Evolutionary conservation across 1,284 basidiomycete species (phyloP), one percentile per base, ranked within the genome.

Genomic region (Butyriboletus appendiculatus): DNA sequence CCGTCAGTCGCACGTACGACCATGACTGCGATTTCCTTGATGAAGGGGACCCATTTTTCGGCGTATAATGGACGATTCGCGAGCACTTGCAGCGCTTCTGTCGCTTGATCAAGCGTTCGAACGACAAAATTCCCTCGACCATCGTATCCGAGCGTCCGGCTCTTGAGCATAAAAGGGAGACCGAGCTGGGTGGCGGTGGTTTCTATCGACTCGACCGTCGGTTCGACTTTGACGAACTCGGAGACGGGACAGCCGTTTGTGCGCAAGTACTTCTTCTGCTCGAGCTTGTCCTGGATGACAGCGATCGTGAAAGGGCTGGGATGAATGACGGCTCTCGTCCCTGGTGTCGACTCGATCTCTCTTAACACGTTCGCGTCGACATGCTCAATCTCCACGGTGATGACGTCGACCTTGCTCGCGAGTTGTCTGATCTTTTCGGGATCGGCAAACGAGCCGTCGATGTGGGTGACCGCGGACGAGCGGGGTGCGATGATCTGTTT

Each of bases 351-450:
- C 63, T 85, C 79, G 8, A 94, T 79, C 40, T 85, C 78, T 53
- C 88, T 85, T 8, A 99, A 79, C 1, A 94, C 84, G 24, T 76
- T 76, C 7, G 84, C 93, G 64, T 97, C 86, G 53, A 99, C 95
- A 67, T 99, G 96, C 75, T 99, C 96, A 45, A 99, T 99, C 76
- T 99, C 96, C 50, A 97, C 88, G 0, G 97, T 99, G 51, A 99
- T 76, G 38, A 99, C 77, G 66, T 98, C 93, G 37, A 93, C 94
- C 68, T 87, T 85, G 20, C 72, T 61, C 0, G 94, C 94, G 18
- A 99, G 84, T 62, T 90, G 80, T 43, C 79, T 78, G 63, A 99
- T 98, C 72, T 92, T 90, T 22, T 75, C 75, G 4, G 90, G 81
- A 66, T 95, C 89, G 34, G 89, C 78, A 75, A 98, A 99, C 10